Base-by-base conservation (phyloP, 768 basidiomycete genomes). In the Boletus reticuloceps region DNA sequence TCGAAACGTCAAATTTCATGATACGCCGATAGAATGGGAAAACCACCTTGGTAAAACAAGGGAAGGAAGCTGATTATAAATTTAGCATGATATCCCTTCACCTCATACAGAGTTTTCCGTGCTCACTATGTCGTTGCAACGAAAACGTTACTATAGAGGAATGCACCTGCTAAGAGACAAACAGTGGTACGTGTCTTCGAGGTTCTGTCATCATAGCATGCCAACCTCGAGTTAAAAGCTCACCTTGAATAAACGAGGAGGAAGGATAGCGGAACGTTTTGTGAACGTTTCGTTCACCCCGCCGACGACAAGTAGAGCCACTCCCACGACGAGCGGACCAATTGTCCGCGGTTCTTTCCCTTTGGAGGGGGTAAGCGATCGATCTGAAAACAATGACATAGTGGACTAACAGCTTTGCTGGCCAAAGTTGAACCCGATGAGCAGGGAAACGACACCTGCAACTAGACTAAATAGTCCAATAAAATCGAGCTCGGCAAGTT, bases 161-260 rank as follows among this genome's bases (percentile, higher is more conserved):
- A 84, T 36, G 1, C 75, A 71, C 1, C 78, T 72, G 13, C 83
- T 67, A 16, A 90, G 19, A 89, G 65, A 36, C 84, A 75, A 2
- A 72, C 74, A 5, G 88, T 90, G 1, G 88, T 91, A 31, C 87
- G 82, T 12, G 85, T 88, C 85, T 85, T 59, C 5, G 42, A 13
- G 37, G 17, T 7, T 27, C 8, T 50, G n/a, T 47, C n/a, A 55
- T 45, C 19, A 25, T 8, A 53, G 8, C 27, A 20, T 20, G 9
- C 20, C 32, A 38, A 20, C 9, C 17, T 29, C 19, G 39, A 32
- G n/a, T 20, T 29, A n/a, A 16, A 42, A 36, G 47, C 69, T 19
- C 48, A 82, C 86, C 73, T 82, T 82, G 74, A 91, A 90, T 25
- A 91, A 64, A 19, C 89, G 81, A 9, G 88, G 85, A 16, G 89